Evolutionary conservation across 257 asterid genomes (phyloP), one percentile per base, ranked within the genome.

Genomic region (Jacaranda copaia): DNA sequence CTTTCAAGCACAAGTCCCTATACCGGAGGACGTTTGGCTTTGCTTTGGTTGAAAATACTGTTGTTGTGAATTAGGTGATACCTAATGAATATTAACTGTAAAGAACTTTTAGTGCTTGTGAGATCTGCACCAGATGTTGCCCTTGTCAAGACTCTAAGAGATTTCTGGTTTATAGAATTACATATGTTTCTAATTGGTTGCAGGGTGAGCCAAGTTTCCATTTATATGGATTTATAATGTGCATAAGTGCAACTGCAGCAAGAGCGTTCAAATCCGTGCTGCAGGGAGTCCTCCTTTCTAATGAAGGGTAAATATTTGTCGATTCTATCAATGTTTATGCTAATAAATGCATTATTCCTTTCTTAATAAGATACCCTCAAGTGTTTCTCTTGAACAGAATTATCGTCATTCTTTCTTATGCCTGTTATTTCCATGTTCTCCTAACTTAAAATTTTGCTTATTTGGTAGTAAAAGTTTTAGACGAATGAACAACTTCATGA

Each of bases 161-260:
- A 25, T 59, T 19, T 60, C 40, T 45, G 13, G 45, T 79, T 66
- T 57, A 25, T 25, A 25, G 32, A 25, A 25, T 65, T 55, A 78
- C 48, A 36, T 11, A 10, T 39, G 49, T 15, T 55, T 49, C 4
- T 62, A 25, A 70, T 38, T 81, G 78, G 59, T 85, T 77, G 69
- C 84, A 91, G 94, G 94, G 96, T 1, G 96, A 91, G 65, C 96
- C 94, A 19, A 83, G 87, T 69, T 91, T 91, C 84, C 92, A 91
- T 60, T 79, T 89, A 51, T 91, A 73, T 64, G 96, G 96, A 79
- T 91, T 91, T 70, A 77, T 91, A 39, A 89, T 87, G 92, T 91
- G 96, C 78, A 77, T 89, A 72, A 75, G 94, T 63, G 92, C 96
- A 55, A 91, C 96, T 46, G 96, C 96, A 52, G 94, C 94, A 6